Conservation (phyloP, 73 alveolate species). For the Paramecium tetraurelia region DNA sequence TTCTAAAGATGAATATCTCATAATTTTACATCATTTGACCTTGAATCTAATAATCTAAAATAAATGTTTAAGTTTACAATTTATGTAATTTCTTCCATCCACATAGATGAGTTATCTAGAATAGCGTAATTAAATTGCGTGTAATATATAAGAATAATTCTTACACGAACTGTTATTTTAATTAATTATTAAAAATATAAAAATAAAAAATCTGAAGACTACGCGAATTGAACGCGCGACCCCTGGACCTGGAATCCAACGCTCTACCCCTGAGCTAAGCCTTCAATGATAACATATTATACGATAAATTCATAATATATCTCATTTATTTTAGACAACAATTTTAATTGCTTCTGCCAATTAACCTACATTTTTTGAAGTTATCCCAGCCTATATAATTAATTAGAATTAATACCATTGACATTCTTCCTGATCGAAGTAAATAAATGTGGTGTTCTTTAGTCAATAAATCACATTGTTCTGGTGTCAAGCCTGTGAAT, state of each 20-base stretch:
- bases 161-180: neutral
- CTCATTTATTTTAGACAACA: neutral
- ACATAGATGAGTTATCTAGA: too few species aligned
- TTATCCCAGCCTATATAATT: constrained; percentile 82
- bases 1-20: too few species aligned
- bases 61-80: too few species aligned
- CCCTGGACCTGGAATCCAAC: constrained; percentile 68
- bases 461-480: constrained; percentile 83
- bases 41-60: too few species aligned
- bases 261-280: constrained; percentile 71
- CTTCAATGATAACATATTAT: constrained; percentile 9
- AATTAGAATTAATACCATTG: constrained; percentile 69
- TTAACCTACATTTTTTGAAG: constrained; percentile 73
- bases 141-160: too few species aligned
- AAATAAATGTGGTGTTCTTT: constrained; percentile 86
- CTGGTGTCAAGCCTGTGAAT: constrained; percentile 93
- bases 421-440: constrained; percentile 88
- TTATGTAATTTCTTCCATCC: too few species aligned
- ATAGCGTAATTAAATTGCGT: too few species aligned
- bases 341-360: neutral
- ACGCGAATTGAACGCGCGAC: constrained; percentile 70
- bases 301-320: neutral
- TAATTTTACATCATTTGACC: too few species aligned
- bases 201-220: constrained; percentile 61
- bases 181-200: neutral